Evolutionary conservation across 2,329 filamentous ascomycete genomes (phyloP), one percentile per base, ranked within the genome.

Genomic region (Alternaria triticimaculans): DNA sequence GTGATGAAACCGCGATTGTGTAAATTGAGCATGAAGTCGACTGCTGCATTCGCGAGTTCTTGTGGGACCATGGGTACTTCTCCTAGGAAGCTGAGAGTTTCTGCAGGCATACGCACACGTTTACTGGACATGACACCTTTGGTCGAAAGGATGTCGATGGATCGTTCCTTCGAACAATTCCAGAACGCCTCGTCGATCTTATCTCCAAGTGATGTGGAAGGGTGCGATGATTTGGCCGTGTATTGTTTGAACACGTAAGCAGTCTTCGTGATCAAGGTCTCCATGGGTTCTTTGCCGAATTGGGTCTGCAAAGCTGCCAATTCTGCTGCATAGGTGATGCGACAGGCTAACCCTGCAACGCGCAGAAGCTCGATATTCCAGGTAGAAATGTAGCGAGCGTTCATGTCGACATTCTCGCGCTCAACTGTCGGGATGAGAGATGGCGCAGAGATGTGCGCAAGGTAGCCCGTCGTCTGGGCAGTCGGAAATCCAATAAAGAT

Each of bases 401-500:
- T 98, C 66, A 99, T 85, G 79, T 99, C 96, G 62, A 99, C 97
- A 58, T 93, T 96, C 78, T 99, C 96, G 76, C 96, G 89, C 80
- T 99, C 96, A 3, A 99, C 96, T 0, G 96, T 99, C 0, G 96
- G 96, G 61, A 99, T 99, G 14, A 99, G 90, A 0, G 95, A 97
- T 1, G 94, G 96, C 0, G 96, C 96, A 12, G 95, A 98, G 28
- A 99, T 92, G 79, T 99, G 96, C 77, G 96, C 92, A 15, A 95
- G 92, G 26, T 95, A 89, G 58, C 95, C 96, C 0, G 96, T 99
- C 0, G 96, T 99, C 82, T 99, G 96, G 71, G 95, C 94, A 2
- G 96, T 99, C 4, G 96, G 95, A 76, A 99, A 99, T 0, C 96
- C 96, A 74, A 99, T 99, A 75, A 98, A 99, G 58, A 99, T 92